Evolutionary conservation across 257 asterid genomes (phyloP), one percentile per base, ranked within the genome.

Genomic region (Handroanthus guayacan): DNA sequence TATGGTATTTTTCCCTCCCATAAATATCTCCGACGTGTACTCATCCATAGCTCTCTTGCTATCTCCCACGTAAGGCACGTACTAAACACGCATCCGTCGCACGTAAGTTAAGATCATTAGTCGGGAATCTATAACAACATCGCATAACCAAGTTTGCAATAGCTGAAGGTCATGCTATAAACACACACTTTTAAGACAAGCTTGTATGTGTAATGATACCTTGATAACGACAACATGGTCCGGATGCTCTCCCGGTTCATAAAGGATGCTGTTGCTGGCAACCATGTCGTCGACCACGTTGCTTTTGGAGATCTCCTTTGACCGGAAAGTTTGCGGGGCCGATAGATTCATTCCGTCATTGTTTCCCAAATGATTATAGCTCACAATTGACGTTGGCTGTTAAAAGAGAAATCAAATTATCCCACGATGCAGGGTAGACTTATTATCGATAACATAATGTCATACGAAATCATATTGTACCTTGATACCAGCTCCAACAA

Each of bases 11-110:
- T 82, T 87, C 11, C 99, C 98, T 37, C 99, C 99, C 98, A 95
- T 86, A 89, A 95, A 95, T 69, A 95, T 95, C 90, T 95, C 99
- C 5, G 99, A 95, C 0, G 93, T 95, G 92, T 95, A 95, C 82
- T 92, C 99, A 38, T 95, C 99, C 99, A 95, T 95, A 0, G 99
- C 99, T 72, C 99, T 86, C 84, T 95, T 95, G 89, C 99, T 95
- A 62, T 95, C 99, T 65, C 97, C 99, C 55, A 95, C 98, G 4
- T 95, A 92, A 7, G 99, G 99, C 74, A 95, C 98, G 66, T 95
- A 93, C 99, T 94, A 50, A 70, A 75, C n/a, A 65, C 71, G 14
- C 5, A 64, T 7, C 62, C 48, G 0, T 5, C 7, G 7, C 20
- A 52, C 13, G 20, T 8, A 1, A 9, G 0, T 9, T 44, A 31